Base-by-base conservation (phyloP, 2,329 filamentous ascomycete genomes). In the Fusarium siculi region DNA sequence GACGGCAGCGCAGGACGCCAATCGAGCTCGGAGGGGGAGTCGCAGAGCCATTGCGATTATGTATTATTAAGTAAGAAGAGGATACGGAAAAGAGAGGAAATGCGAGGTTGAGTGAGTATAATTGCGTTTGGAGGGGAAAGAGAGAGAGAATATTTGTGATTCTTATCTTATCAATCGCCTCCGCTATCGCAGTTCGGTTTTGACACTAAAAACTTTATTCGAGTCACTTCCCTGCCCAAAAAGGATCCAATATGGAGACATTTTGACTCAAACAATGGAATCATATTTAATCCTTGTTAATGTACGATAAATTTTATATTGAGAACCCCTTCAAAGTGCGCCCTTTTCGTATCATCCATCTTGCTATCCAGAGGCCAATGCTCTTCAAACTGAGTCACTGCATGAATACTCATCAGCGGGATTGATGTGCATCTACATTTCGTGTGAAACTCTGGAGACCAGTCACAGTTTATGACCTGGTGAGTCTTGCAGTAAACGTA, bases 41-140 rank as follows among this genome's bases (percentile, higher is more conserved):
- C 82, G 82, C 72, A 84, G 75, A 70, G 84, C 82, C 84, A 86
- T 86, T 56, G n/a, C 25, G 60, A 50, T 43, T 66, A 18, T 43
- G 23, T 43, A 21, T 42, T 42, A 53, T 39, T 15, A 47, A 47
- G 9, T 47, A 30, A 28, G 4, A 47, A 16, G 44, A 2, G 14
- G 25, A n/a, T 3, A 28, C 9, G 30, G 18, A 36, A 21, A 59
- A 30, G n/a, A 53, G 32, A 52, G 11, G n/a, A 28, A 23, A 39
- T 21, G 21, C n/a, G 25, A 61, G 47, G 49, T 57, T 39, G 37
- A 58, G 47, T 43, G 66, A 54, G 53, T 43, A 57, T 28, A 34
- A 50, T 30, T 21, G 19, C 19, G n/a, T 49, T 59, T 50, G 61
- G 59, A 69, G 64, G 56, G 60, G 70, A 23, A 23, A 52, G 39